Conservation (phyloP, 306 rosid genomes). For the Fragaria vesca region DNA sequence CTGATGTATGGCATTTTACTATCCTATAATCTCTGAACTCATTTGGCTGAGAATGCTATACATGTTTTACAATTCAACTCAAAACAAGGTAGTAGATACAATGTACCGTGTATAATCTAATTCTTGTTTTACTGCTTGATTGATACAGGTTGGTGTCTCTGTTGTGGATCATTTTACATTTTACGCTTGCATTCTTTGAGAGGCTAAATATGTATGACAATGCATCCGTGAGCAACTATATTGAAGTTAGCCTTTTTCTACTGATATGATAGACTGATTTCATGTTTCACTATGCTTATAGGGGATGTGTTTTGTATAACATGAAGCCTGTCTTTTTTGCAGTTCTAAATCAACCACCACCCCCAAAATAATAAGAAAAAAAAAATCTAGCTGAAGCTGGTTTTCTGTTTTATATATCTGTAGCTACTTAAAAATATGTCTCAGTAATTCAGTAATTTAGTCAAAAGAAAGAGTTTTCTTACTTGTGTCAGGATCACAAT, state of each 20-base stretch:
- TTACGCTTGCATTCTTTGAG: constrained; percentile 93
- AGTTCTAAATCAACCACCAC: too few species aligned
- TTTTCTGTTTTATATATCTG: not conserved
- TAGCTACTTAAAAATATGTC: not conserved
- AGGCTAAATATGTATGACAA: constrained; percentile 86
- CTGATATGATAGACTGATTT: not conserved
- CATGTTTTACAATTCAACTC: not conserved
- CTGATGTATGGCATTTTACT: constrained; percentile 52
- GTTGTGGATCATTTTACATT: constrained; percentile 96
- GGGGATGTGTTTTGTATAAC: not conserved
- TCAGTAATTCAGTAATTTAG: not conserved
- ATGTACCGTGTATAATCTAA: constrained; percentile 20
- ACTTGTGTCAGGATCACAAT: not conserved
- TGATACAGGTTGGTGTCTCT: constrained; percentile 82
- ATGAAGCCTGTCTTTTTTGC: too few species aligned
- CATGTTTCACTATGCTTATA: not conserved
- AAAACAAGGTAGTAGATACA: constrained; percentile 1
- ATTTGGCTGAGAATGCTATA: constrained; percentile 12
- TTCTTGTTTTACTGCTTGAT: not conserved
- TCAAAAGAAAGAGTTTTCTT: not conserved
- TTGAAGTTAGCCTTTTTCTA: not conserved
- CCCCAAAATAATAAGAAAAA: too few species aligned
- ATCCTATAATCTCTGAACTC: not conserved
- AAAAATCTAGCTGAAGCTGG: not conserved
- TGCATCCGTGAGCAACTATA: constrained; percentile 85